Evolutionary conservation across 352 stramenopile genomes (phyloP).

Genomic region (Pythium oligandrum): DNA sequence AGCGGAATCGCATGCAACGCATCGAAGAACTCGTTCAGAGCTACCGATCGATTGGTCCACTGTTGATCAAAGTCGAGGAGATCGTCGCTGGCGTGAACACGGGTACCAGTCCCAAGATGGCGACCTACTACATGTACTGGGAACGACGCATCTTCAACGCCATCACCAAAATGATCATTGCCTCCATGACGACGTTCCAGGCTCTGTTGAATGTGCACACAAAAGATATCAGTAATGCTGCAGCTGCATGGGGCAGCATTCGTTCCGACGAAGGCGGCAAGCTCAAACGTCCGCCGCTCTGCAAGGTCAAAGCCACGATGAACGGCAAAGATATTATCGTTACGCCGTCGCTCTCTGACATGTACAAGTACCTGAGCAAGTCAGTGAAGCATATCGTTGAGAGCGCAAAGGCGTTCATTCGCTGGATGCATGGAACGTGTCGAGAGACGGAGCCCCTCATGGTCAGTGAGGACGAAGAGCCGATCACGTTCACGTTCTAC

Average conservation of each 20-base stretch:
- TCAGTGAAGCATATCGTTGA: constrained; percentile 93
- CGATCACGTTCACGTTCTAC: constrained; percentile 93
- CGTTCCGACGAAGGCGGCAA: constrained; percentile 57
- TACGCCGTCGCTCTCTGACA: constrained; percentile 90
- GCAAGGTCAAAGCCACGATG: constrained; percentile 92
- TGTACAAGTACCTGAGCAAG: constrained; percentile 96
- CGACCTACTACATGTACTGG: constrained; percentile 97
- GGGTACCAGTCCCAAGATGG: constrained; percentile 85
- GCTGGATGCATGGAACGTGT: constrained; percentile 96
- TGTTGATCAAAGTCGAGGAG: constrained; percentile 96
- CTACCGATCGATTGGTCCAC: constrained; percentile 90
- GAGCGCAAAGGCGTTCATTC: constrained; percentile 90
- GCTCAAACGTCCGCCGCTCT: constrained; percentile 85
- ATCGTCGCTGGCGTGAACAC: constrained; percentile 93
- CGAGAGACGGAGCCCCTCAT: constrained; percentile 85
- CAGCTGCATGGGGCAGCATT: constrained; percentile 33
- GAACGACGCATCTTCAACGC: constrained; percentile 95
- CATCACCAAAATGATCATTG: constrained; percentile 95
- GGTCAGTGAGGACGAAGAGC: constrained; percentile 92
- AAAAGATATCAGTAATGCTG: constrained; percentile 68
- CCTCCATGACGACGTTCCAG: constrained; percentile 93
- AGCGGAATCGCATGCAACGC: constrained; percentile 87
- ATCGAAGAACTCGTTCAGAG: constrained; percentile 92
- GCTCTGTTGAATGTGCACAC: constrained; percentile 88
- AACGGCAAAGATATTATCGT: constrained; percentile 95